Base-by-base conservation (phyloP, 345 rosid genomes). In the Syzygium grande region DNA sequence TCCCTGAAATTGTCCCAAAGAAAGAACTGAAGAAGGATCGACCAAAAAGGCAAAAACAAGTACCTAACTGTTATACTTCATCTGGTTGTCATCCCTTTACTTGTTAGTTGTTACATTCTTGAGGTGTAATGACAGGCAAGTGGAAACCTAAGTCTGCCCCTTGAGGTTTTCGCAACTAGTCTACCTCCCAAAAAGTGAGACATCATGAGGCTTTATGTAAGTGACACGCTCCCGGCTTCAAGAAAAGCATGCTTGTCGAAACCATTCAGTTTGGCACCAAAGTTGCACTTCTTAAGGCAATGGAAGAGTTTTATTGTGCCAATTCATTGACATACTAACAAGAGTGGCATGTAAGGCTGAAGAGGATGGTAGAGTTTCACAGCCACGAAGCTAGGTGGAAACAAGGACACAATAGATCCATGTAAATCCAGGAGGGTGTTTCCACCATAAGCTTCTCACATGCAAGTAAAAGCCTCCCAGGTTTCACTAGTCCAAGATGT, bases 1-100 rank as follows among this genome's bases (percentile, higher is more conserved):
- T 94, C 95, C 88, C 98, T 96, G 95, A 87, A 73, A 73, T 73
- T 73, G 80, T 38, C 43, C 80, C 80, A 73, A 38, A 73, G 80
- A 73, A 73, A 73, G 80, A 73, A 73, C 38, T 41, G 43, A 19
- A 73, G 80, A 22, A 73, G 49, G 49, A 68, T 68, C 22, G 30
- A 68, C 79, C 25, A 34, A 68, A 68, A 68, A 34, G 79, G 46
- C 23, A 2, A 30, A 63, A 63, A 65, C 46, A 30, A 68, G 79
- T 34, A 68, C 79, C 46, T 68, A 68, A 9, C 80, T 17, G 80
- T 34, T 73, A 73, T 34, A 17, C 49, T 73, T 21, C 14, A 73
- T 34, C 80, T 22, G 2, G 80, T 73, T 73, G 46, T 73, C 49
- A 34, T 73, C 41, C 7, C 80, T 34, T 73, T 73, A 38, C 25